phyloP scores from a whole-genome alignment of 2,329 filamentous ascomycete species.

The Alternaria burnsii region DNA sequence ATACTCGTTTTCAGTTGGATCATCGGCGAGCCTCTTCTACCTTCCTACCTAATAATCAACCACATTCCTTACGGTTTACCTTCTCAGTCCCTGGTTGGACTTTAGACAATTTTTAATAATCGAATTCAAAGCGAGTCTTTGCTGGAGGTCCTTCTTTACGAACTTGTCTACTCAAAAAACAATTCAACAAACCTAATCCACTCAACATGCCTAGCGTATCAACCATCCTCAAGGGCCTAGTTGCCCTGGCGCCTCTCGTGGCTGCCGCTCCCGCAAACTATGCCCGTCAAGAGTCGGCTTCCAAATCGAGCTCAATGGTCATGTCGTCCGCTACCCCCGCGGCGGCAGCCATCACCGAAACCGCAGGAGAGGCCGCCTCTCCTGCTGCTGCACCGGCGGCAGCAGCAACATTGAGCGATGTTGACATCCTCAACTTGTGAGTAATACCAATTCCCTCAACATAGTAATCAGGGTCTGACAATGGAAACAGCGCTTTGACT shows the following conservation, averaged over 20 bases:
- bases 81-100: slow-evolving; percentile 54
- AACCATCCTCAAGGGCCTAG: slow-evolving; percentile 45
- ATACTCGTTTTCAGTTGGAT: slow-evolving; percentile 49
- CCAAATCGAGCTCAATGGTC: slow-evolving; percentile 8
- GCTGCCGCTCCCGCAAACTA: slow-evolving; percentile 43
- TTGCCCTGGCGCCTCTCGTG: slow-evolving; percentile 47
- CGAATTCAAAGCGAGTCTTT: slow-evolving; percentile 51
- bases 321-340: slow-evolving; percentile 3
- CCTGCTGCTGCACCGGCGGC: slow-evolving; percentile 32
- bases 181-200: slow-evolving; percentile 42
- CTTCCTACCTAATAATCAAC: slow-evolving; percentile 48
- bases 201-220: slow-evolving; percentile 50
- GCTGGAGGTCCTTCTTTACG: slow-evolving; percentile 44
- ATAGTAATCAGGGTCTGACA: slow-evolving; percentile 41
- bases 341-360: slow-evolving; percentile 24
- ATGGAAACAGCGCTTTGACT: slow-evolving; percentile 67
- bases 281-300: slow-evolving; percentile 32
- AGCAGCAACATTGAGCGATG: slow-evolving; percentile 54
- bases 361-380: slow-evolving; percentile 27
- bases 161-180: slow-evolving; percentile 26
- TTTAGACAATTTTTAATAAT: slow-evolving; percentile 47
- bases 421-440: slow-evolving; percentile 64
- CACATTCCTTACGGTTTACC: slow-evolving; percentile 50
- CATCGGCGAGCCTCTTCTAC: slow-evolving; percentile 44
- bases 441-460: slow-evolving; percentile 32